Evolutionary conservation across 306 rosid species (phyloP).

Genomic region (Pachyrhizus erosus): DNA sequence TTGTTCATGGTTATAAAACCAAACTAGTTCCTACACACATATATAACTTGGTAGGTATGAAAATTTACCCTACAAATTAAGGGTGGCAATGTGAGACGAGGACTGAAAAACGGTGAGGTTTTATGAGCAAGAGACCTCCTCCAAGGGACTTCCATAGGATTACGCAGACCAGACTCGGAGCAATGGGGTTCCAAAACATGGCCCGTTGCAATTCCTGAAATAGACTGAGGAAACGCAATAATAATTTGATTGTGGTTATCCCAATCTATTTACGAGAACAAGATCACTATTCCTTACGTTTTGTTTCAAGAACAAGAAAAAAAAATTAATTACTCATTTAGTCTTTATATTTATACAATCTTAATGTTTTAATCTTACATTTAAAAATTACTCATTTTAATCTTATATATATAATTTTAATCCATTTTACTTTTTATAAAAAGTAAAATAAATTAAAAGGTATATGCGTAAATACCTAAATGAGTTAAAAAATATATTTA

Average conservation of each 20-base stretch:
- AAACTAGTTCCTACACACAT: background rate
- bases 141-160: background rate
- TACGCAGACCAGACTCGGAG: constrained; percentile 6
- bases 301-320: background rate
- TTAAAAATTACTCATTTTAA: too few species aligned
- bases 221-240: constrained; percentile 32
- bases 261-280: background rate
- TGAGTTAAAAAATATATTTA: too few species aligned
- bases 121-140: constrained; percentile 37
- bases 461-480: too few species aligned
- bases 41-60: background rate
- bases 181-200: constrained; percentile 45
- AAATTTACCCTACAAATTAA: constrained; percentile 44
- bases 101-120: background rate
- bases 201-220: constrained; percentile 31
- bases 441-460: too few species aligned
- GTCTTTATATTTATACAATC: too few species aligned
- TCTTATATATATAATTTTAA: too few species aligned
- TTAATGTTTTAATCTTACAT: too few species aligned
- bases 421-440: too few species aligned
- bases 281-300: background rate
- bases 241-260: background rate
- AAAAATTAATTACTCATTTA: background rate
- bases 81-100: constrained; percentile 28
- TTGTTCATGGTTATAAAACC: background rate